These are phyloP conservation scores for Tripidium arundinaceum DNA, from an alignment of 202 grass and related monocot genomes.

Conservation along the genomic window DNA sequence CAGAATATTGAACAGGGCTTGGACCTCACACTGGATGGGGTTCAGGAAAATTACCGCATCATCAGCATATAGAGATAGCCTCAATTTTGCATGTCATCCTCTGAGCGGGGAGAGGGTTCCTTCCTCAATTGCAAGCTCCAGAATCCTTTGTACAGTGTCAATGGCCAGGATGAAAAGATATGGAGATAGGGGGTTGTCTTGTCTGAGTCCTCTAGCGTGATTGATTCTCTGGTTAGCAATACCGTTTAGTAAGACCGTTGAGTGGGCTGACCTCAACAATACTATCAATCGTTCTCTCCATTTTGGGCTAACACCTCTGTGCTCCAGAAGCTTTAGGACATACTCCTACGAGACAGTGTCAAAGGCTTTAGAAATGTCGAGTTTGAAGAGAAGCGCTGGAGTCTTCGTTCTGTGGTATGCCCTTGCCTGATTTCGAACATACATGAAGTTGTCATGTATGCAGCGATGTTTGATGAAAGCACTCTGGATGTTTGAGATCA, in stretches of 20 bases:
- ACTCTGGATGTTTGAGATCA: not conserved
- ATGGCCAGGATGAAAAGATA: not conserved
- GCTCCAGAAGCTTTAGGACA: not conserved
- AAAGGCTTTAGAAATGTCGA: not conserved
- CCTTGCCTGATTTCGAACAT: not conserved
- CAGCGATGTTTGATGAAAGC: not conserved
- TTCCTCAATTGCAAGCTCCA: not conserved
- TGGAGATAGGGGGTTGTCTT: not conserved
- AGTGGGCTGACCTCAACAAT: not conserved
- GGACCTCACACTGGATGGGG: not conserved
- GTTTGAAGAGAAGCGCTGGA: not conserved
- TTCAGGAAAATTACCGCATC: not conserved
- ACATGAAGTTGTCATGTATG: not conserved
- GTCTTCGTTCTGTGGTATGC: not conserved
- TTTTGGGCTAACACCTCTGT: not conserved
- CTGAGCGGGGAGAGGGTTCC: not conserved
- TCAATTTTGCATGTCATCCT: not conserved
- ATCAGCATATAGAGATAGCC: not conserved
- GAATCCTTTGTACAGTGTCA: not conserved
- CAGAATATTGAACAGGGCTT: too few relatives aligned
- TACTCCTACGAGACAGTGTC: not conserved
- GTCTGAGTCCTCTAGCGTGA: not conserved
- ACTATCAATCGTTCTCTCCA: not conserved
- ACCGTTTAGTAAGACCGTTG: not conserved
- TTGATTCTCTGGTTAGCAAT: not conserved